phyloP scores from a whole-genome alignment of 257 asterid genomes.

The Plantago elongata region DNA sequence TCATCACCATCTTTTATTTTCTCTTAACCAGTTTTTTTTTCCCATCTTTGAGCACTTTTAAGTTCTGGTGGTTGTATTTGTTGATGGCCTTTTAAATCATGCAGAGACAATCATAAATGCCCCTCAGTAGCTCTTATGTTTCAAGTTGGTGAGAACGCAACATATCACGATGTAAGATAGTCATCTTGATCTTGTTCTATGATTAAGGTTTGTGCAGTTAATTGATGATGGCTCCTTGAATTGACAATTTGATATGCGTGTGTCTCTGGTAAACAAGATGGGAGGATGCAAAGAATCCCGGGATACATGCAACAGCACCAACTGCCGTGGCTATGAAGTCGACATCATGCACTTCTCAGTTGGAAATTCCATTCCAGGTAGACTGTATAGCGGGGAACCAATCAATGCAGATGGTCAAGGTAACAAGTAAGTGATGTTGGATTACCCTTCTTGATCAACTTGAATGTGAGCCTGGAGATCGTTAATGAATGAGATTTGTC shows the following conservation, averaged over 20 bases:
- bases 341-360: constrained; percentile 89
- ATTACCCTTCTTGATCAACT: constrained; percentile 1
- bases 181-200: not conserved
- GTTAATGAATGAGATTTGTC: constrained; percentile 15
- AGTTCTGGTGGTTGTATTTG: not conserved
- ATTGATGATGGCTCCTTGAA: not conserved
- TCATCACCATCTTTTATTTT: no score
- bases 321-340: constrained; percentile 72
- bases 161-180: constrained; percentile 63
- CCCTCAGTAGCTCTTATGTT: constrained; percentile 86
- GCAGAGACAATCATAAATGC: constrained; percentile 61
- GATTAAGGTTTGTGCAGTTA: constrained; percentile 3
- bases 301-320: constrained; percentile 55
- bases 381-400: constrained; percentile 62
- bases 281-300: constrained; percentile 84
- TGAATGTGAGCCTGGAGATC: not conserved
- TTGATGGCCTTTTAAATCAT: constrained; percentile 22
- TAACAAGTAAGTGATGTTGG: constrained; percentile 39
- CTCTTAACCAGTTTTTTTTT: no score
- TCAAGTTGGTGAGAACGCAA: constrained; percentile 78
- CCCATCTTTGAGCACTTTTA: not conserved
- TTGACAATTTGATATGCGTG: constrained; percentile 15
- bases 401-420: constrained; percentile 37
- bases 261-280: constrained; percentile 47
- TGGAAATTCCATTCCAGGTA: constrained; percentile 86